Conservation (phyloP, 1,284 basidiomycete species). For the Apiotrichum porosum region DNA sequence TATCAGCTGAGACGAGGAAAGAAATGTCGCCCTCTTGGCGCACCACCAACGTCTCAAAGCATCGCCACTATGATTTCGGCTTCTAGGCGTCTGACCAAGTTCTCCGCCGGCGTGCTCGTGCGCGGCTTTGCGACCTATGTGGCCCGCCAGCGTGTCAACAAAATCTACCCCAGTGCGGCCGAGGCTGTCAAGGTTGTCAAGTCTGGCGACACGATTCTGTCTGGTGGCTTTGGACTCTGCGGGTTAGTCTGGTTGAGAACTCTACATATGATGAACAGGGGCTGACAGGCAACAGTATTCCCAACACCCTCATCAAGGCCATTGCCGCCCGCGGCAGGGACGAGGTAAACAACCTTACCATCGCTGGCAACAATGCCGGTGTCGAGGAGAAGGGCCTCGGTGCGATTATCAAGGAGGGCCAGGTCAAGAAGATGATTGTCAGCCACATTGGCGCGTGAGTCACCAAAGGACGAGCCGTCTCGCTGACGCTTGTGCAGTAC, state of each 20-base stretch:
- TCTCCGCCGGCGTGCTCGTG: background rate
- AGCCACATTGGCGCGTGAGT: slow-evolving; percentile 66
- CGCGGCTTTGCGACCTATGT: slow-evolving; percentile 6
- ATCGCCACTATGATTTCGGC: too few species aligned
- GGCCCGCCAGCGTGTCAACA: background rate
- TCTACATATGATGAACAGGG: too few species aligned
- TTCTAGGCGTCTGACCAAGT: too few species aligned
- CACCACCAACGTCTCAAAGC: too few species aligned
- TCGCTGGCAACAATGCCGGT: slow-evolving; percentile 19
- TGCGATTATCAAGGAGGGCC: slow-evolving; percentile 63
- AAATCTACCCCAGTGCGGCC: slow-evolving; percentile 7
- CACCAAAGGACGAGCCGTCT: background rate
- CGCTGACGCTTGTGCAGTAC: slow-evolving; percentile 15
- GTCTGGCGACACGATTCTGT: slow-evolving; percentile 47
- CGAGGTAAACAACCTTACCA: slow-evolving; percentile 9
- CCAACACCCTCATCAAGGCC: slow-evolving; percentile 16
- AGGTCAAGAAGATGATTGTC: slow-evolving; percentile 79
- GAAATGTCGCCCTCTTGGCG: too few species aligned
- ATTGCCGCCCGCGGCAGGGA: slow-evolving; percentile 10
- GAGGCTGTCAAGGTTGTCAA: slow-evolving; percentile 15
- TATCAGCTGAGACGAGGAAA: too few species aligned
- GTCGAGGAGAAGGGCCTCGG: slow-evolving; percentile 49
- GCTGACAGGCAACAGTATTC: background rate
- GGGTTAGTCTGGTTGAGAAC: too few species aligned
- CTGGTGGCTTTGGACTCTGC: slow-evolving; percentile 22